These are phyloP conservation scores for Fusarium beomiforme DNA, from an alignment of 2,329 filamentous ascomycete genomes.

Conservation along the genomic window DNA sequence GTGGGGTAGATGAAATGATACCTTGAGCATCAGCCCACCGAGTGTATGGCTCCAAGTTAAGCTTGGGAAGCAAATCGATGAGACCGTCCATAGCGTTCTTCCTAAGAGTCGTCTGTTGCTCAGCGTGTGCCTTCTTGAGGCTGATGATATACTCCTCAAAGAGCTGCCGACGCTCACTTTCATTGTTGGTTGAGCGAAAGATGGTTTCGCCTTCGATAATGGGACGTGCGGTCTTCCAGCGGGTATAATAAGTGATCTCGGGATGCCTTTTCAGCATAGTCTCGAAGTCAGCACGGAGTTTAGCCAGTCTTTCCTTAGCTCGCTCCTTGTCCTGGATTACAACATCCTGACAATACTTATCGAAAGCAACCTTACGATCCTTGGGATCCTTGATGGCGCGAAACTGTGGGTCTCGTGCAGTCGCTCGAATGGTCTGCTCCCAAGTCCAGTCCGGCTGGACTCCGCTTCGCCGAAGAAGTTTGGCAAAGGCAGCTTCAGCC, in stretches of 20 bases:
- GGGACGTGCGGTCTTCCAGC: slow-evolving; percentile 94
- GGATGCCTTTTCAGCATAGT: slow-evolving; percentile 96
- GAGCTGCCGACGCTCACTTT: slow-evolving; percentile 85
- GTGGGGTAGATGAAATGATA: slow-evolving; percentile 79
- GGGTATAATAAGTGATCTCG: slow-evolving; percentile 96
- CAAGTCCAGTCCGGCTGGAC: slow-evolving; percentile 93
- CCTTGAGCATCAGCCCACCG: slow-evolving; percentile 92
- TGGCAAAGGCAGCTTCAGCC: slow-evolving; percentile 91
- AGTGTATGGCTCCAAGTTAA: slow-evolving; percentile 92
- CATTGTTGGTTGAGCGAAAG: slow-evolving; percentile 89
- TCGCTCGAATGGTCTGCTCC: slow-evolving; percentile 86
- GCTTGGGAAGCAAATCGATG: slow-evolving; percentile 77
- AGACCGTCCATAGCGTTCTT: slow-evolving; percentile 88
- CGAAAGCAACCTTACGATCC: slow-evolving; percentile 89
- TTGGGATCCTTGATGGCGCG: slow-evolving; percentile 92
- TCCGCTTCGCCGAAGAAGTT: slow-evolving; percentile 84
- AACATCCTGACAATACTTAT: slow-evolving; percentile 93
- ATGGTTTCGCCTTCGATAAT: slow-evolving; percentile 96
- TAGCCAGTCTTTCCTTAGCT: slow-evolving; percentile 90
- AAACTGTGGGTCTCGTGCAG: slow-evolving; percentile 91
- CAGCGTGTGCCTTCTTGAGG: slow-evolving; percentile 81
- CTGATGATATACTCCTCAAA: slow-evolving; percentile 94
- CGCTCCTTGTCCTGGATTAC: slow-evolving; percentile 93
- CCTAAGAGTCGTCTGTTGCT: slow-evolving; percentile 76
- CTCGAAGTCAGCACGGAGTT: slow-evolving; percentile 92